phyloP scores from a whole-genome alignment of 2,329 filamentous ascomycete genomes.

The Didymella pinodella region DNA sequence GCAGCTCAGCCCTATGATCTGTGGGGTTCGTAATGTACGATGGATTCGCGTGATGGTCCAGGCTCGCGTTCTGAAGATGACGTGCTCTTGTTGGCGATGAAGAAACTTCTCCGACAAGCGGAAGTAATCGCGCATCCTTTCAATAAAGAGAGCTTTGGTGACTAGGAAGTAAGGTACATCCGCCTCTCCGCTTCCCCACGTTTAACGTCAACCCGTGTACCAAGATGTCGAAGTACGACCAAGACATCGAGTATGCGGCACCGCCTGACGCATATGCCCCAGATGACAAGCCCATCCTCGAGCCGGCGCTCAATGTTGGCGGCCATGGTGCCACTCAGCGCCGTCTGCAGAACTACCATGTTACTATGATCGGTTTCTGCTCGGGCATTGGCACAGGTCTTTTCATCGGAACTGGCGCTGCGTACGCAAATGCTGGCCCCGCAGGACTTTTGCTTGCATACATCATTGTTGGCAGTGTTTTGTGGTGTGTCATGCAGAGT shows the following conservation, averaged over 20 bases:
- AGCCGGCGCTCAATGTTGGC: constrained; percentile 31
- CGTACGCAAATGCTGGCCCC: constrained; percentile 49
- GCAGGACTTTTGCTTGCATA: constrained; percentile 65
- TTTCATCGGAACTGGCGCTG: constrained; percentile 32
- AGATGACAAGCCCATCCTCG: constrained; percentile 28
- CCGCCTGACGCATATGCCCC: constrained; percentile 15
- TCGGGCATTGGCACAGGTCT: constrained; percentile 33
- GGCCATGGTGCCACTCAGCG: constrained; percentile 31
- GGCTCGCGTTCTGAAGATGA: constrained; percentile 26
- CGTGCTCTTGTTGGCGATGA: constrained; percentile 29
- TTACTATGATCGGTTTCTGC: constrained; percentile 34
- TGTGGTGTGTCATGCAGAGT: constrained; percentile 68
- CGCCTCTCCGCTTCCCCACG: constrained; percentile 10
- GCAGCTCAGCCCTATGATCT: constrained; percentile 4
- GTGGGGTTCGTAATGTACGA: constrained; percentile 1
- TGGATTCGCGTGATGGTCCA: constrained; percentile 19
- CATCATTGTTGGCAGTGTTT: constrained; percentile 60
- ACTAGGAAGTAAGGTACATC: not conserved
- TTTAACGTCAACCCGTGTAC: constrained; percentile 1
- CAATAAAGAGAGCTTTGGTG: constrained; percentile 19
- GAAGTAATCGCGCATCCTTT: constrained; percentile 1
- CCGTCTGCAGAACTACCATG: constrained; percentile 29
- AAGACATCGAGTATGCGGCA: constrained; percentile 27
- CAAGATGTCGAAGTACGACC: constrained; percentile 22
- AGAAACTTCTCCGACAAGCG: constrained; percentile 23